These are phyloP conservation scores for Leonotis leonurus DNA, from an alignment of 257 asterid species.

Conservation along the genomic window DNA sequence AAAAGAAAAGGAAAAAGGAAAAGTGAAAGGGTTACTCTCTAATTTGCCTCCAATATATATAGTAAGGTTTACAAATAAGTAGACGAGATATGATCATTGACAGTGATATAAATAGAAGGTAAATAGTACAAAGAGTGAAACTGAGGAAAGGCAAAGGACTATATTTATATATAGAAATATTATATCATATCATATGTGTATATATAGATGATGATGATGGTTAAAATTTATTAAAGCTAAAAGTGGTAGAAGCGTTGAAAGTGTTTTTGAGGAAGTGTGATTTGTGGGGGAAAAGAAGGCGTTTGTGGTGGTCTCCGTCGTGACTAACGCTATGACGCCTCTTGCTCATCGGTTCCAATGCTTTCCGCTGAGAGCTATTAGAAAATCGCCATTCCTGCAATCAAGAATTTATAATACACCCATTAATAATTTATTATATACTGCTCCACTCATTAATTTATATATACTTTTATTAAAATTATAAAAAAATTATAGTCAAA, in stretches of 20 bases:
- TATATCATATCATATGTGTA: not conserved
- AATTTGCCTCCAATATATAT: not conserved
- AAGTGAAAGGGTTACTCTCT: too few species aligned
- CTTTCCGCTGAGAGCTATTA: not conserved
- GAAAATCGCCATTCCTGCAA: constrained; percentile 15
- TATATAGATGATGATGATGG: too few species aligned
- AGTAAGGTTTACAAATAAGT: not conserved
- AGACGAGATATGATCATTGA: not conserved
- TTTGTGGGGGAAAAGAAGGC: constrained; percentile 8
- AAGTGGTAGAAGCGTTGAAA: constrained; percentile 1
- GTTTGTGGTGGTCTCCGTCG: constrained; percentile 7
- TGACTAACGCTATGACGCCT: constrained; percentile 23
- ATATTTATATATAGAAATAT: not conserved
- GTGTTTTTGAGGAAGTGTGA: not conserved
- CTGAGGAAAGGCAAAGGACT: not conserved
- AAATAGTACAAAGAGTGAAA: not conserved
- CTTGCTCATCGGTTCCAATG: constrained; percentile 13
- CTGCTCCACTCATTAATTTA: too few species aligned
- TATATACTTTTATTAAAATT: too few species aligned
- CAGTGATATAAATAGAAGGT: not conserved
- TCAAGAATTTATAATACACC: not conserved
- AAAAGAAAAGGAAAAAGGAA: too few species aligned
- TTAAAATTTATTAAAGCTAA: not conserved
- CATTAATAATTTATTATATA: not conserved
- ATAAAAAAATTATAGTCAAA: too few species aligned